phyloP scores from a whole-genome alignment of 106 monocot species.

The Cymbidium sinense region DNA sequence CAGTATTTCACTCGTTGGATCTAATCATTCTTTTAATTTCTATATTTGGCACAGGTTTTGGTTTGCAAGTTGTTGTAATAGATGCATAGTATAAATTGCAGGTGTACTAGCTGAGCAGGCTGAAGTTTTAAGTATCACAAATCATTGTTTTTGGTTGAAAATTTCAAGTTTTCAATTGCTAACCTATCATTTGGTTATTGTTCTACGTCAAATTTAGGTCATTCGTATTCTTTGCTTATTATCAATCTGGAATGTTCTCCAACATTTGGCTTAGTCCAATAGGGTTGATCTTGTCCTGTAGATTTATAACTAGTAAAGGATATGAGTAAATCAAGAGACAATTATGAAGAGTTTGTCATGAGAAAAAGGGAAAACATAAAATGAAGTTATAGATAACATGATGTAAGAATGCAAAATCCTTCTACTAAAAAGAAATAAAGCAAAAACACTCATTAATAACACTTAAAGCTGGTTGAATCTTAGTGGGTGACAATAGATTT shows the following conservation, averaged over 20 bases:
- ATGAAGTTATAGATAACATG: no score
- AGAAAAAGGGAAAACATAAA: no score
- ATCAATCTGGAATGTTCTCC: not conserved
- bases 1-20: not conserved
- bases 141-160: constrained; percentile 1
- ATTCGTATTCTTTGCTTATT: not conserved
- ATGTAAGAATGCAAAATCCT: no score
- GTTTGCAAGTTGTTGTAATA: not conserved
- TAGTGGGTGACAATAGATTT: no score
- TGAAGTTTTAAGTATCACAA: not conserved
- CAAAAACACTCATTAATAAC: no score
- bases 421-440: no score
- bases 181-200: not conserved
- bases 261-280: not conserved
- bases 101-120: not conserved
- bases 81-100: not conserved
- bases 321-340: no score
- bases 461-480: no score
- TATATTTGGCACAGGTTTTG: not conserved
- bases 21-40: not conserved
- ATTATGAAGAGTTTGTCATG: no score
- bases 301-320: not conserved
- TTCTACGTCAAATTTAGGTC: not conserved
- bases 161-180: not conserved
- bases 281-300: not conserved